These are phyloP conservation scores for Diaporthe humulicola DNA, from an alignment of 2,329 filamentous ascomycete genomes.

Conservation along the genomic window DNA sequence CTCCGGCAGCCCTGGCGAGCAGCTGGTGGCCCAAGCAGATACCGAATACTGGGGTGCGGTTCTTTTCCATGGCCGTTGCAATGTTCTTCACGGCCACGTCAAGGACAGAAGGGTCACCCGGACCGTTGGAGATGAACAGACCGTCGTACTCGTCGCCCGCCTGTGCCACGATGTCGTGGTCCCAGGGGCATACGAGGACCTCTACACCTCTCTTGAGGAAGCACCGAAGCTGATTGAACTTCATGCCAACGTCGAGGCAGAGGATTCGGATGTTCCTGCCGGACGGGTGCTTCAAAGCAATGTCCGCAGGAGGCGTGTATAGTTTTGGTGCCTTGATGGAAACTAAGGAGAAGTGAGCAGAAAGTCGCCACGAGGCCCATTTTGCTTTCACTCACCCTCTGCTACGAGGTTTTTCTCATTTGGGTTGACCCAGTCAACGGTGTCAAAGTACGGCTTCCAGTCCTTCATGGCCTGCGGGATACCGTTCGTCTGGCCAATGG, in stretches of 20 bases:
- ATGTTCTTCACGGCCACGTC: conserved; percentile 85
- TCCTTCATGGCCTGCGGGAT: conserved; percentile 54
- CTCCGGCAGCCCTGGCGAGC: conserved; percentile 88
- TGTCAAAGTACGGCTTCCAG: conserved; percentile 76
- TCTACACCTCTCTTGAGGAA: conserved; percentile 92
- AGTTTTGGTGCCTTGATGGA: conserved; percentile 89
- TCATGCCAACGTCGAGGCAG: conserved; percentile 96
- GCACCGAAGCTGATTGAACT: conserved; percentile 97
- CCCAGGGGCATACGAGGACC: conserved; percentile 94
- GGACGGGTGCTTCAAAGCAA: conserved; percentile 86
- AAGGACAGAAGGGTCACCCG: conserved; percentile 92
- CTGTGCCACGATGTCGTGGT: conserved; percentile 87
- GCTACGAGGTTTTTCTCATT: conserved; percentile 94
- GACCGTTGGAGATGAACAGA: conserved; percentile 97
- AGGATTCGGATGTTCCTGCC: conserved; percentile 89
- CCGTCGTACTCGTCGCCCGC: conserved; percentile 91
- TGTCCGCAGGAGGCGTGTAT: conserved; percentile 80
- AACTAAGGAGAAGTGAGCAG: conserved; percentile 71
- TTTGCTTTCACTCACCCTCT: conserved; percentile 78
- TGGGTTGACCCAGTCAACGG: conserved; percentile 90
- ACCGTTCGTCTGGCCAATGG: conserved; percentile 50
- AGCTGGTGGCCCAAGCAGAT: conserved; percentile 97
- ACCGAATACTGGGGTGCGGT: conserved; percentile 89
- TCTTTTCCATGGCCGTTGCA: conserved; percentile 79
- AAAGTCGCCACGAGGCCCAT: conserved; percentile 40